These are phyloP conservation scores for Erysimum cheiranthoides DNA, from an alignment of 345 rosid species.

Conservation along the genomic window DNA sequence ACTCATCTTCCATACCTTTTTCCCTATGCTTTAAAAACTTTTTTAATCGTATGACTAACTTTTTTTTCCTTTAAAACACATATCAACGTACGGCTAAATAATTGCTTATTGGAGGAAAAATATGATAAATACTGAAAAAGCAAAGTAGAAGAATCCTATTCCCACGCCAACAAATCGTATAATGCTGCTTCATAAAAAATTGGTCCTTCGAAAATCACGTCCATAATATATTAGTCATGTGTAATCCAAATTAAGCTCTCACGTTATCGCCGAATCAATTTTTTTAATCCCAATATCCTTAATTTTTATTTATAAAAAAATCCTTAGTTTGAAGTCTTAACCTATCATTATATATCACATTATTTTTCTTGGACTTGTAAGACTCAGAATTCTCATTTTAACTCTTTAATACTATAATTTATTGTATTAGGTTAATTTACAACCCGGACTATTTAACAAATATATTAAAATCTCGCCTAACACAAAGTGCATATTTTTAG, in stretches of 20 bases:
- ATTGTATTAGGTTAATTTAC: background rate
- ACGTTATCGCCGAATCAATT: background rate
- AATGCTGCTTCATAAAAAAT: background rate
- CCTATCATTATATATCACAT: background rate
- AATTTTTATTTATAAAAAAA: too few relatives aligned
- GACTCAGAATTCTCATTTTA: background rate
- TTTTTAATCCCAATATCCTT: background rate
- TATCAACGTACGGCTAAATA: constrained; percentile 6
- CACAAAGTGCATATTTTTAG: background rate
- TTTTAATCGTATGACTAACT: background rate
- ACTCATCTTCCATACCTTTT: constrained; percentile 13
- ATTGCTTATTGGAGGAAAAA: background rate
- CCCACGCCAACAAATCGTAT: constrained; percentile 20
- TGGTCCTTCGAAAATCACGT: constrained; percentile 13
- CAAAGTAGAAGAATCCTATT: constrained; percentile 23
- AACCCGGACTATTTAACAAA: background rate
- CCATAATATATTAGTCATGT: background rate
- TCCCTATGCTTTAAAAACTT: background rate
- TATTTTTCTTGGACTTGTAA: background rate
- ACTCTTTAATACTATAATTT: background rate
- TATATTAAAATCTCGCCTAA: constrained; percentile 11
- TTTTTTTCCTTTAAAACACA: background rate
- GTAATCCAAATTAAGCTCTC: constrained; percentile 1
- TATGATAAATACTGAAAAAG: background rate
- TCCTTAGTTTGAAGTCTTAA: background rate